Conservation (phyloP, 1,139 yeast genomes). For the Komagataea norvegica region DNA sequence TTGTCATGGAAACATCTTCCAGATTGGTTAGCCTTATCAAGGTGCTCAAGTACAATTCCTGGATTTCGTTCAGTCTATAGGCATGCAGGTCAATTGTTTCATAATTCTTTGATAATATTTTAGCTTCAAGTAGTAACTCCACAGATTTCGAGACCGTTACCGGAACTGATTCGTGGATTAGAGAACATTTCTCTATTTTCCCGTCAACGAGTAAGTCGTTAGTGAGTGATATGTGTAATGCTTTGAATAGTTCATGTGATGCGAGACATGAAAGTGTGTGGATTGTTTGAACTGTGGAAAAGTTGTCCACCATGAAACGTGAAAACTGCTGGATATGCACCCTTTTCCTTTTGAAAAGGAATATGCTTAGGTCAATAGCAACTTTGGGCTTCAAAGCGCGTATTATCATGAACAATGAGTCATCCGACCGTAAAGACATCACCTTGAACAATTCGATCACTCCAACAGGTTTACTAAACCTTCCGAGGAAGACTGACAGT, state of each 20-base stretch:
- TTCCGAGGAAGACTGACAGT: neutral
- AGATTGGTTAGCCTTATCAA: slow-evolving; percentile 1
- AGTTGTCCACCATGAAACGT: neutral
- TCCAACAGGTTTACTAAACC: neutral
- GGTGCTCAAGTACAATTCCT: slow-evolving; percentile 1
- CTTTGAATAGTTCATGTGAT: neutral
- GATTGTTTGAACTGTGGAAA: neutral
- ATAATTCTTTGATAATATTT: neutral
- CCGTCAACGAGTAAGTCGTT: neutral
- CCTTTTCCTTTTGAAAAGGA: neutral
- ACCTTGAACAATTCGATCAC: slow-evolving; percentile 2
- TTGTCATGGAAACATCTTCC: slow-evolving; percentile 6
- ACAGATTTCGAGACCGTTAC: neutral
- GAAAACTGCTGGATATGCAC: neutral
- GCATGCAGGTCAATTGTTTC: neutral
- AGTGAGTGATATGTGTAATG: slow-evolving; percentile 1
- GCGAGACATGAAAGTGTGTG: neutral
- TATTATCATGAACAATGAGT: neutral
- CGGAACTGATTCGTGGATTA: neutral
- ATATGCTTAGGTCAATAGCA: neutral
- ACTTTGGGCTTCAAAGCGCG: neutral
- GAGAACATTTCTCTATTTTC: neutral
- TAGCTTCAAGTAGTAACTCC: slow-evolving; percentile 1
- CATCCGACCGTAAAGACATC: slow-evolving; percentile 1
- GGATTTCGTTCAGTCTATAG: neutral